Base-by-base conservation (phyloP, 345 rosid species). In the Bruguiera sexangula region DNA sequence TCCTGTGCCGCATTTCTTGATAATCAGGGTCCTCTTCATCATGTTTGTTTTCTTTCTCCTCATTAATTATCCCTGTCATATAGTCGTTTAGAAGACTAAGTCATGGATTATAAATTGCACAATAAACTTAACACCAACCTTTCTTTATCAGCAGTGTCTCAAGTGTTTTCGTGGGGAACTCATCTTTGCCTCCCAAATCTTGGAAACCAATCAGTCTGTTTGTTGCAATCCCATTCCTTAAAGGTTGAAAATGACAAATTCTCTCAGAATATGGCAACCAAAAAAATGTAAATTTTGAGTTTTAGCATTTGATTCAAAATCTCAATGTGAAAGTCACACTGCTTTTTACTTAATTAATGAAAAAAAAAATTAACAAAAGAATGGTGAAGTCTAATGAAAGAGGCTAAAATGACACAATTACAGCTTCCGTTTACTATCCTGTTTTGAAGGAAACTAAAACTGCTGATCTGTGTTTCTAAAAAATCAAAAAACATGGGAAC, bases 141-240 rank as follows among this genome's bases (percentile, higher is more conserved):
- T 86, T 94, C 80, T 82, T 89, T 73, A 82, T 73, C 70, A 93
- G 83, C 32, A 86, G 79, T 74, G 43, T 71, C 79, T 93, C 96
- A 7, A 91, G 85, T 1, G 63, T 63, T 76, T 62, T 82, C 4
- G 88, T 84, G 55, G 79, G 61, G 75, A 91, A 91, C 82, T 93
- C 96, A 67, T 91, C 96, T 79, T 89, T 94, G 32, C 87, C 89
- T 60, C 88, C 96, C 61, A 91, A 71, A 75, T 89, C 96, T 85
- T 88, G 93, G 80, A 94, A 91, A 52, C 96, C 98, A 22, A 94
- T 81, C 67, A 94, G 59, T 76, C 97, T 87, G 74, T 91, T 96
- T 20, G 63, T 34, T 13, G 96, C 89, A 9, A 89, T 75, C 69
- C 97, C 98, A 73, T 85, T 88, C 76, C 97, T 89, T 73, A 34